Base-by-base conservation (phyloP, 2,329 filamentous ascomycete species). In the Diaporthe aspalathi region DNA sequence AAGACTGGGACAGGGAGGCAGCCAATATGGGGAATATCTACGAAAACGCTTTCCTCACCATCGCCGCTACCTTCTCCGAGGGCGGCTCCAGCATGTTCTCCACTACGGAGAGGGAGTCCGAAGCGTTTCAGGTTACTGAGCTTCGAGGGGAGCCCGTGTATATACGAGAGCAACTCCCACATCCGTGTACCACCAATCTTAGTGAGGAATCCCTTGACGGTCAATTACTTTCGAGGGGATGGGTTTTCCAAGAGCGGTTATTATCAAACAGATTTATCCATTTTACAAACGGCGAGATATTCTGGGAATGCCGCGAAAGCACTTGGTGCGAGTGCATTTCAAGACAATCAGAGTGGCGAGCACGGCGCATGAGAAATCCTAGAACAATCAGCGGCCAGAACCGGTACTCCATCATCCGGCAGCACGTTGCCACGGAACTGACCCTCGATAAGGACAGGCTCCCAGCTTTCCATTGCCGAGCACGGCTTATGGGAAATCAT, bases 291-390 rank as follows among this genome's bases (percentile, higher is more conserved):
- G 20, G 22, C 12, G 66, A 68, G 17, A n/a, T 68, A 29, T 68
- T 50, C 35, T 60, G 66, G 66, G 66, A 68, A 50, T 68, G 66
- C 32, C 66, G 52, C 17, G 32, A 68, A 22, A 60, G 29, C 2
- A 60, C 40, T 2, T 68, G 66, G 66, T 57, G 66, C 22, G 66
- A 68, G 14, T 68, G 66, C 40, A n/a, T 2, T 2, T 49, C 50
- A n/a, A 1, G 9, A 12, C 24, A 17, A 11, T 1, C 2, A 16
- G n/a, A 27, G 3, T 68, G 38, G 50, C 1, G 2, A 24, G 5
- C 2, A 20, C 35, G 7, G 16, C 66, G 66, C 14, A 20, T 17
- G 20, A 6, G 17, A 12, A 2, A 8, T 6, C 35, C 52, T 1
- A 20, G 38, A 12, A 17, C 12, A n/a, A 17, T 68, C 22, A 3